Evolutionary conservation across 306 rosid species (phyloP).

Genomic region (Rosa rugosa): DNA sequence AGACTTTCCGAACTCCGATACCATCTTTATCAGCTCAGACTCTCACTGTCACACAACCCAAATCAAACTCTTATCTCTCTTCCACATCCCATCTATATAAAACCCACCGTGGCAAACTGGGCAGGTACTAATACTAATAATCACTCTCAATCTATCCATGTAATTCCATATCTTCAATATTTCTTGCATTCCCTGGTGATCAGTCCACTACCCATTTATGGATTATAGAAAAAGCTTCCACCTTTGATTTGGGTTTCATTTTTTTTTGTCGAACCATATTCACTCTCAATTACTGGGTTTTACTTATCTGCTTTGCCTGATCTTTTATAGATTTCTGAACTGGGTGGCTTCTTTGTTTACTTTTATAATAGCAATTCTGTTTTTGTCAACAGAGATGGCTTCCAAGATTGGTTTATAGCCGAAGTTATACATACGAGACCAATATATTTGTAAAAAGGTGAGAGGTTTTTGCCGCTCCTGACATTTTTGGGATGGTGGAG

Average conservation of each 20-base stretch:
- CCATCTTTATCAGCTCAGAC: background rate
- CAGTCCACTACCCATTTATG: background rate
- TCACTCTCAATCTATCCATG: background rate
- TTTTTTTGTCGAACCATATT: background rate
- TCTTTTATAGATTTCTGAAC: conserved; percentile 4
- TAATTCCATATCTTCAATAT: conserved; percentile 1
- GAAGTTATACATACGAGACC: conserved; percentile 11
- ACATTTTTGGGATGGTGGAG: background rate
- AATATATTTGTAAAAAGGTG: conserved; percentile 7
- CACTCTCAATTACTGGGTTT: conserved; percentile 12
- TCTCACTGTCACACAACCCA: conserved; percentile 18
- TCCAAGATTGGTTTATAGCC: conserved; percentile 19
- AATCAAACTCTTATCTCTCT: background rate
- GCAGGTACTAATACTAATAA: conserved; percentile 25
- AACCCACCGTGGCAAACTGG: conserved; percentile 5
- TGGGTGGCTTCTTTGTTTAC: background rate
- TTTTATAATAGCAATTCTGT: background rate
- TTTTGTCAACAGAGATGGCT: conserved; percentile 18
- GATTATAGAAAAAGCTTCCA: background rate
- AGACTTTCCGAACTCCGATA: background rate
- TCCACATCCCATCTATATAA: background rate
- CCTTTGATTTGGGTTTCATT: background rate
- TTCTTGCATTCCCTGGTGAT: conserved; percentile 14
- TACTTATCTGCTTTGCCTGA: background rate
- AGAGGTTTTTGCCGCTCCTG: conserved; percentile 3